These are phyloP conservation scores for Lonicera japonica DNA, from an alignment of 129 eudicot genomes.

Conservation along the genomic window DNA sequence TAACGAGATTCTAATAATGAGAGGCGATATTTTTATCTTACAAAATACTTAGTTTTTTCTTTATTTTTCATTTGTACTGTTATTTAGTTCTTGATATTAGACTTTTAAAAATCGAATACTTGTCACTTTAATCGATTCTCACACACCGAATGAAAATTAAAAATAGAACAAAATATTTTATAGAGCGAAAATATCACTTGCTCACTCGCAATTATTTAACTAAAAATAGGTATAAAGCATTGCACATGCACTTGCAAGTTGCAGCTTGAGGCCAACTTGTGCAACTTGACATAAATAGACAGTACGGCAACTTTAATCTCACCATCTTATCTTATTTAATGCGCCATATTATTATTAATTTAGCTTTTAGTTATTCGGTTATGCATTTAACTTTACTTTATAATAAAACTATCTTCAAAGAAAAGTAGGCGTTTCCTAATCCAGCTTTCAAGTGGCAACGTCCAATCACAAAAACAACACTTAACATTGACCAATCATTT, in stretches of 20 bases:
- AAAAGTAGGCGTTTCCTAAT: constrained; percentile 3
- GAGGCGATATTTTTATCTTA: too few species aligned
- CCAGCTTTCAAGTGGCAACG: constrained; percentile 19
- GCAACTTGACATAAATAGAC: constrained; percentile 9
- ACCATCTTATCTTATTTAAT: neutral
- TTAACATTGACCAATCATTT: constrained; percentile 25
- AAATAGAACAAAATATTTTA: too few species aligned
- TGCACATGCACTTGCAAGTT: neutral
- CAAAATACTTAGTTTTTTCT: too few species aligned
- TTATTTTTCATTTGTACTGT: too few species aligned
- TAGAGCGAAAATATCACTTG: too few species aligned
- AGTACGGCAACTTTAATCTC: neutral
- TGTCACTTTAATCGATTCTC: too few species aligned
- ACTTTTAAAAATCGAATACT: too few species aligned
- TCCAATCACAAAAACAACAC: constrained; percentile 20
- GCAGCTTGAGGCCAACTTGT: constrained; percentile 1
- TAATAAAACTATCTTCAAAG: neutral
- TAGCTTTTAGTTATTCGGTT: neutral
- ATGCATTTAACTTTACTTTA: neutral
- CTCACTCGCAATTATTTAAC: too few species aligned
- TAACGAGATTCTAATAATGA: too few species aligned
- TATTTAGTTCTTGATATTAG: too few species aligned
- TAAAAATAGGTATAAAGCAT: neutral
- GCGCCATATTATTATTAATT: neutral
- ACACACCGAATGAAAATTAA: too few species aligned